Percentiles rank a stretch among this genome's conserved stretches.
Conservation (phyloP, 306 rosid genomes). For the Medicago truncatula region DNA sequence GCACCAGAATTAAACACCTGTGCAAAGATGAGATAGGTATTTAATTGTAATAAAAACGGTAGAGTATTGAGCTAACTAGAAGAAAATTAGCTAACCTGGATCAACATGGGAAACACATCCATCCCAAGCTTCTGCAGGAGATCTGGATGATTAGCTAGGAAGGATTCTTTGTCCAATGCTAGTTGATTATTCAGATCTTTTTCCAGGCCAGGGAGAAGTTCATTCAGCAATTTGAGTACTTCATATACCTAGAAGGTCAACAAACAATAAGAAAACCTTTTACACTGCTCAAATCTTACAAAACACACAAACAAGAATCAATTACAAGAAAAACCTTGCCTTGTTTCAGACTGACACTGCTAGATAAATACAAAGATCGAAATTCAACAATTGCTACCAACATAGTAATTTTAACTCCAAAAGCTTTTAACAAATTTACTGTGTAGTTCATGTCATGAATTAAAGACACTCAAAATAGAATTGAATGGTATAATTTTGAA, state of each 20-base stretch:
- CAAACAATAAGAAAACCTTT: slow-evolving; percentile 20
- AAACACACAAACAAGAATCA: slow-evolving; percentile 20
- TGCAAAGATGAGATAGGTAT: slow-evolving; percentile 35
- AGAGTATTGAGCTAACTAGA: slow-evolving; percentile 18
- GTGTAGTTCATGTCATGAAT: neutral
- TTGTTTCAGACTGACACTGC: slow-evolving; percentile 18
- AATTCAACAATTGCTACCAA: neutral
- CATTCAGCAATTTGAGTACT: slow-evolving; percentile 84
- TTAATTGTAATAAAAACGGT: slow-evolving; percentile 31
- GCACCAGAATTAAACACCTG: slow-evolving; percentile 98
- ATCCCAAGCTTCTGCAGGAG: slow-evolving; percentile 75
- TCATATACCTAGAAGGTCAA: slow-evolving; percentile 67
- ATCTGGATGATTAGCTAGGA: slow-evolving; percentile 62
- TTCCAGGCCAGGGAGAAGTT: slow-evolving; percentile 74
- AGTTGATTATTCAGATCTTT: slow-evolving; percentile 66
- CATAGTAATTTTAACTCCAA: slow-evolving; percentile 24
- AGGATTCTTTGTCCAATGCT: slow-evolving; percentile 62
- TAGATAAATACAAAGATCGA: slow-evolving; percentile 26
- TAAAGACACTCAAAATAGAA: slow-evolving; percentile 7
- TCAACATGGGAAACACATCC: slow-evolving; percentile 80
- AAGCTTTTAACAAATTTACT: slow-evolving; percentile 25
- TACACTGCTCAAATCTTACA: slow-evolving; percentile 4
- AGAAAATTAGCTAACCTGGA: slow-evolving; percentile 72
- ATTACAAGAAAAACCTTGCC: slow-evolving; percentile 1
- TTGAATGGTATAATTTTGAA: slow-evolving; percentile 7